Evolutionary conservation across 2,329 filamentous ascomycete genomes (phyloP).

Genomic region (Lachnellula arida): DNA sequence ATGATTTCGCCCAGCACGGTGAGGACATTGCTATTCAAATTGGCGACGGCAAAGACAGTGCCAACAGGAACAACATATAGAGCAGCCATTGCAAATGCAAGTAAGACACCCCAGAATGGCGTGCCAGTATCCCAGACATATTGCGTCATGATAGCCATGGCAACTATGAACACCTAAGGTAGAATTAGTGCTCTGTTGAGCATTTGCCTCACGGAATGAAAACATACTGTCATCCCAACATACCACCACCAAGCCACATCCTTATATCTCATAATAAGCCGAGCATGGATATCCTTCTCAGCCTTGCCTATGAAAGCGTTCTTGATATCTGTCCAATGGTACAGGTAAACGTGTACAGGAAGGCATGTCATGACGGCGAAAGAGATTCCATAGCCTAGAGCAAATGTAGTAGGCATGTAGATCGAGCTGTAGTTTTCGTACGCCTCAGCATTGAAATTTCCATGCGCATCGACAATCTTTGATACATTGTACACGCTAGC

Average conservation of each 20-base stretch:
- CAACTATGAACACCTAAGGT: slow-evolving; percentile 24
- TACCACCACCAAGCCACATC: slow-evolving; percentile 54
- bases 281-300: slow-evolving; percentile 46
- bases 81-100: slow-evolving; percentile 23
- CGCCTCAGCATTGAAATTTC: slow-evolving; percentile 52
- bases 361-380: slow-evolving; percentile 57
- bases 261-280: slow-evolving; percentile 51
- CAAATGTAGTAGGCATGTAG: slow-evolving; percentile 57
- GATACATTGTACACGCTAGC: slow-evolving; percentile 55
- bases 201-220: slow-evolving; percentile 13
- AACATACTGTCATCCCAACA: slow-evolving; percentile 25
- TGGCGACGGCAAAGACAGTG: slow-evolving; percentile 41
- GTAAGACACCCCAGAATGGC: slow-evolving; percentile 27
- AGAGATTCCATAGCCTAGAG: slow-evolving; percentile 51
- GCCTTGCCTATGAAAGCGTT: slow-evolving; percentile 22
- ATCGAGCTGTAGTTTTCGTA: slow-evolving; percentile 62
- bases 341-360: slow-evolving; percentile 60
- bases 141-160: slow-evolving; percentile 28
- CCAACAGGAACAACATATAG: slow-evolving; percentile 32
- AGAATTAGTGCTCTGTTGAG: neutral
- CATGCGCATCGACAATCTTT: slow-evolving; percentile 49
- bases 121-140: slow-evolving; percentile 31
- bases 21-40: slow-evolving; percentile 43
- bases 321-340: slow-evolving; percentile 63
- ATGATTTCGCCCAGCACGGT: slow-evolving; percentile 45